A percentile compares a stretch with the other conserved stretches of the same genome.
Evolutionary conservation across 352 stramenopile genomes (phyloP).

Genomic region (Phytophthora palmivora): DNA sequence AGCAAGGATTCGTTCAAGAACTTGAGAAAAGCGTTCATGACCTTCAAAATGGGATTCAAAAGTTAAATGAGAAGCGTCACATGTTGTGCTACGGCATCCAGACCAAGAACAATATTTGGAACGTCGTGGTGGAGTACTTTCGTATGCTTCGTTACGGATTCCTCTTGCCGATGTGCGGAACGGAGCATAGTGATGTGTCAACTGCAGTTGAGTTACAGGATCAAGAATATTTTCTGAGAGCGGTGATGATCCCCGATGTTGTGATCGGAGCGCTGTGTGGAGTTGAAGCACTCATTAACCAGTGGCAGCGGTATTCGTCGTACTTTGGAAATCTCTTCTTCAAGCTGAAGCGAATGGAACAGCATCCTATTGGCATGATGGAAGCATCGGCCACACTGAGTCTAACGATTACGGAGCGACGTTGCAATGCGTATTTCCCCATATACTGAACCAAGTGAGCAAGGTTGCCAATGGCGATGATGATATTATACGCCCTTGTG

Average conservation of each 20-base stretch:
- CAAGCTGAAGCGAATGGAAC: constrained; percentile 34
- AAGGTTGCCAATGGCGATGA: neutral
- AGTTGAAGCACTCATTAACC: constrained; percentile 22
- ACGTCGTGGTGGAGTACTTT: constrained; percentile 30
- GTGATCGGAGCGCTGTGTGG: constrained; percentile 24
- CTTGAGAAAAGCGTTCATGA: constrained; percentile 28
- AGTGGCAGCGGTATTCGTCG: constrained; percentile 41
- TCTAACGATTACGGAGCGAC: constrained; percentile 20
- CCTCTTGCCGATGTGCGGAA: neutral
- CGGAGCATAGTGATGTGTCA: neutral
- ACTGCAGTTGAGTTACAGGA: neutral
- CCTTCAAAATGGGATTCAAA: constrained; percentile 32
- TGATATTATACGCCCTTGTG: neutral
- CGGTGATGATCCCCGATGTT: constrained; percentile 25
- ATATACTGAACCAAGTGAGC: constrained; percentile 3
- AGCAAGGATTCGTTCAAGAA: constrained; percentile 21
- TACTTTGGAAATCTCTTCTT: constrained; percentile 32
- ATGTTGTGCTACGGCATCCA: constrained; percentile 19
- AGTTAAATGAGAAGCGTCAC: constrained; percentile 10
- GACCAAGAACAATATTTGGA: constrained; percentile 16
- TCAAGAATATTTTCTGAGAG: constrained; percentile 31
- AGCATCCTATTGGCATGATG: constrained; percentile 7
- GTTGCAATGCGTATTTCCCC: constrained; percentile 21
- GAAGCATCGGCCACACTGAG: constrained; percentile 10
- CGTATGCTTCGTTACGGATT: constrained; percentile 27